Evolutionary conservation across 2,329 filamentous ascomycete genomes (phyloP).

Genomic region (Pseudogymnoascus sp.): DNA sequence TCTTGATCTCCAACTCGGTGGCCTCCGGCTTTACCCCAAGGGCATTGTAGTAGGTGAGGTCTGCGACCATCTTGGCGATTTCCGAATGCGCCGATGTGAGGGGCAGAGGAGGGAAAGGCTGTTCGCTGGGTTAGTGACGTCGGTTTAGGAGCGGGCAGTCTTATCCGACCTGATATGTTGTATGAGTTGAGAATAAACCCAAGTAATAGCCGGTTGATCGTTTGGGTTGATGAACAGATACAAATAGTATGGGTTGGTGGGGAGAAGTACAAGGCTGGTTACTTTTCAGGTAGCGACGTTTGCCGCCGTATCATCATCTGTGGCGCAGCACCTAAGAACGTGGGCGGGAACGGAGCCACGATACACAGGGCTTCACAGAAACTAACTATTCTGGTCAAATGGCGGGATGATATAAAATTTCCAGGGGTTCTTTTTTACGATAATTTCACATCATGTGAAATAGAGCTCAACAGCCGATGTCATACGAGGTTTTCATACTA

Average conservation of each 20-base stretch:
- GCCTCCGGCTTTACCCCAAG: conserved; percentile 80
- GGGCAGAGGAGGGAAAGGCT: neutral
- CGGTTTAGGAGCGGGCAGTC: neutral
- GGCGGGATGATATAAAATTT: neutral
- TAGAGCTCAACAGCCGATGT: neutral
- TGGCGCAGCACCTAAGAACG: neutral
- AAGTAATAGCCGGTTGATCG: neutral
- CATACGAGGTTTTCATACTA: neutral
- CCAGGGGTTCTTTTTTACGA: neutral
- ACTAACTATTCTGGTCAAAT: neutral
- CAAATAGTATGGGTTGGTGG: neutral
- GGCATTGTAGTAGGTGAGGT: conserved; percentile 83
- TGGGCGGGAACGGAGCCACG: neutral
- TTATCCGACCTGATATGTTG: neutral
- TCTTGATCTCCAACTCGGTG: conserved; percentile 90
- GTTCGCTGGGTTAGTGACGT: neutral
- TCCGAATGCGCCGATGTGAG: conserved; percentile 5
- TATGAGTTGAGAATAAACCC: neutral
- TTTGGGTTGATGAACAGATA: neutral
- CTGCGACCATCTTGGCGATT: conserved; percentile 63
- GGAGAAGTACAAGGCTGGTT: conserved; percentile 8
- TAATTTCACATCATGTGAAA: neutral
- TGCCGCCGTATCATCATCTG: conserved; percentile 9
- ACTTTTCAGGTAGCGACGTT: conserved; percentile 2
- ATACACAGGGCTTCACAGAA: neutral